These are phyloP conservation scores for Ganoderma lingzhi DNA, from an alignment of 1,284 basidiomycete species.

Conservation along the genomic window DNA sequence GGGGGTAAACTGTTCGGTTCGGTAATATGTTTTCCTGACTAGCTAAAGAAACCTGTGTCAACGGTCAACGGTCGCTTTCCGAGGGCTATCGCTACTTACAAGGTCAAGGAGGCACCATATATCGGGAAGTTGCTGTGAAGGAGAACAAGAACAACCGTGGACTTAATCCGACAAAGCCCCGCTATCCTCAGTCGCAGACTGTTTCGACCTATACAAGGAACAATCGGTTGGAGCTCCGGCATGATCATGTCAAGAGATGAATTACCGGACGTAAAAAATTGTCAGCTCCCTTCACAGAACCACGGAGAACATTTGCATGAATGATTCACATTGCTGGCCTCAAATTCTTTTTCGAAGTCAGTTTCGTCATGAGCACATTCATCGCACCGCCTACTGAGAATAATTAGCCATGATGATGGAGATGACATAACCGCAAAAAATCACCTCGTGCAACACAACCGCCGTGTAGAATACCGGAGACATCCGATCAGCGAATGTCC, in stretches of 20 bases:
- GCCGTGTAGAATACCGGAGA: not conserved
- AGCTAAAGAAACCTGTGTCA: not conserved
- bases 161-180: not conserved
- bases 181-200: not conserved
- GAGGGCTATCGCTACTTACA: not conserved
- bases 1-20: not conserved
- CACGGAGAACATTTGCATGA: not conserved
- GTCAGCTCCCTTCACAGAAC: not conserved
- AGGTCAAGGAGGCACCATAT: not conserved
- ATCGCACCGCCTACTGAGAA: not conserved
- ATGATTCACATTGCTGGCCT: not conserved
- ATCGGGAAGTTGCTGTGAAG: not conserved
- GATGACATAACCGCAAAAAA: not conserved
- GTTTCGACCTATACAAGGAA: not conserved
- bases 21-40: not conserved
- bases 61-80: not conserved
- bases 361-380: not conserved
- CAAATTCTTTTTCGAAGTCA: not conserved
- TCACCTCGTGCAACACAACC: not conserved
- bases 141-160: not conserved
- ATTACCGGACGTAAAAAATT: not conserved
- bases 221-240: not conserved
- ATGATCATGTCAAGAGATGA: not conserved
- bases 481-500: not conserved
- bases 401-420: not conserved